These are phyloP conservation scores for Aspergillus spinulosporus DNA, from an alignment of 2,329 filamentous ascomycete genomes.

Conservation along the genomic window DNA sequence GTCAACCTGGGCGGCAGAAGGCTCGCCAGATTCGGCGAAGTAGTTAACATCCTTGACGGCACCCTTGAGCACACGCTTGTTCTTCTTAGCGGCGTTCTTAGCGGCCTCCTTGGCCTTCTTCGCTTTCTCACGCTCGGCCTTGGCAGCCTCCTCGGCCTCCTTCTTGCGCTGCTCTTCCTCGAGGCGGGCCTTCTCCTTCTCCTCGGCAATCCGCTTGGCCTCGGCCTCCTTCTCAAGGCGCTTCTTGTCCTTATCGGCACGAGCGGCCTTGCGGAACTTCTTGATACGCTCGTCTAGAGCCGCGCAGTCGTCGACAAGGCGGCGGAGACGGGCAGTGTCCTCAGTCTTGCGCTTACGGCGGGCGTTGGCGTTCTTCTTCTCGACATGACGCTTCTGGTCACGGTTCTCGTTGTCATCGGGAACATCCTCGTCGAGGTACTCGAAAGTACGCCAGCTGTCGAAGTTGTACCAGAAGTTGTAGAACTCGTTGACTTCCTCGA, in stretches of 20 bases:
- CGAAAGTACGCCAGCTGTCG: conserved; percentile 95
- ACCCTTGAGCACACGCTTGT: conserved; percentile 93
- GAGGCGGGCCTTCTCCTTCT: conserved; percentile 78
- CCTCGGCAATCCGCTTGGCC: conserved; percentile 81
- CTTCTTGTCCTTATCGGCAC: conserved; percentile 96
- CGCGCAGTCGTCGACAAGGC: conserved; percentile 83
- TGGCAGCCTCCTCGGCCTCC: conserved; percentile 83
- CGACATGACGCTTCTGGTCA: conserved; percentile 96
- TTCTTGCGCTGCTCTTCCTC: conserved; percentile 77
- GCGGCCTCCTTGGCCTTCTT: conserved; percentile 99
- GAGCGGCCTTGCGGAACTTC: conserved; percentile 89
- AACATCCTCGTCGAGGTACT: conserved; percentile 98
- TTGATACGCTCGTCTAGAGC: conserved; percentile 93
- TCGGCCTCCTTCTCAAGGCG: conserved; percentile 85
- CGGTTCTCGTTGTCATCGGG: conserved; percentile 98
- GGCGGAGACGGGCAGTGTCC: conserved; percentile 86
- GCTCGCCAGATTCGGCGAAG: conserved; percentile 71
- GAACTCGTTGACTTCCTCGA: conserved; percentile 89
- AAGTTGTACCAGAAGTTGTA: conserved; percentile 99
- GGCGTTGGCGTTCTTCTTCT: conserved; percentile 96
- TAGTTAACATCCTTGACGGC: conserved; percentile 98
- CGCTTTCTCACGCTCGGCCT: conserved; percentile 74
- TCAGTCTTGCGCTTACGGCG: conserved; percentile 99
- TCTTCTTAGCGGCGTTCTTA: conserved; percentile 99
- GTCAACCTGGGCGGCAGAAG: conserved; percentile 76